Base-by-base conservation (phyloP, 1,284 basidiomycete species). In the Trichosporon sp. region DNA sequence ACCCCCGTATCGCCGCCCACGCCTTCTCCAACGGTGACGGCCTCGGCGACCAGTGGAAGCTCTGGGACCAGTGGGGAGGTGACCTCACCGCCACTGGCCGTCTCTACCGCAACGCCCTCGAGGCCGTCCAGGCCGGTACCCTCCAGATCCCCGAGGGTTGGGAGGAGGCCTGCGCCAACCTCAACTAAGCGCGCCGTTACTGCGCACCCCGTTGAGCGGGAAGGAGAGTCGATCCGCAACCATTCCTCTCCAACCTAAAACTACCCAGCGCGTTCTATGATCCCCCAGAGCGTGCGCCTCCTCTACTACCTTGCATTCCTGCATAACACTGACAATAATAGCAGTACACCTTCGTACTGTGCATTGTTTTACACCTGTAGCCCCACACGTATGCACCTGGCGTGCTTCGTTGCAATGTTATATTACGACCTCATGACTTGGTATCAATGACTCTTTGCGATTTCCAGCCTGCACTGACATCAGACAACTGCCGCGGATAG, bases 41-140 rank as follows among this genome's bases (percentile, higher is more conserved):
- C 46, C 74, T 79, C 35, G 76, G 75, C 43, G 67, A 32, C 48
- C 12, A 32, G 37, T 65, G 69, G 69, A 31, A 38, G 32, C 59
- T 67, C 26, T 63, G 40, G 8, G 14, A 26, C 46, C 16, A 56
- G 19, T 19, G 38, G 61, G 8, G n/a, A n/a, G 64, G 66, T 32
- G 12, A 65, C 64, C 46, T 69, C 70, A 80, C 76, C 69, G 77
- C 68, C 19, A 79, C 79, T 19, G 83, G 83, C 16, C 76, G 78
- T 69, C 75, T 82, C 12, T 84, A 84, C 78, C 74, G 82, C 69
- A 72, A 70, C 69, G 83, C 83, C 61, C 77, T 84, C 72, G 71
- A 72, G 68, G 59, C 59, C 6, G 59, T 32, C 16, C 59, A 19
- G 14, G 32, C 4, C 32, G 59, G 59, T 16, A n/a, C 59, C 14